Percentiles rank a stretch among this genome's conserved stretches.
These are phyloP conservation scores for Telfairia occidentalis DNA, from an alignment of 331 rosid species.

Conservation along the genomic window DNA sequence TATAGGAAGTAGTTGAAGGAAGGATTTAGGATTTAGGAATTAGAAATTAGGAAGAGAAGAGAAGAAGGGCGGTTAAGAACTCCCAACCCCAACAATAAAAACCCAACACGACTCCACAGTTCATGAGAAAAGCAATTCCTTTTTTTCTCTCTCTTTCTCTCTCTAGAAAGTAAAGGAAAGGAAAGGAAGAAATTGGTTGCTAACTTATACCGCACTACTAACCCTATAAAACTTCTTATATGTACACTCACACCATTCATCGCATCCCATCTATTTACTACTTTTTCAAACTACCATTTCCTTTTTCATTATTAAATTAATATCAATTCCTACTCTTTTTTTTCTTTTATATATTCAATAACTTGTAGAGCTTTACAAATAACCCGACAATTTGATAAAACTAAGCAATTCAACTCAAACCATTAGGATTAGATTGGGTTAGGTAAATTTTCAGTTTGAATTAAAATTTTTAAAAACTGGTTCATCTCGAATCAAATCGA, in stretches of 20 bases:
- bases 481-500: too few relatives aligned
- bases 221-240: neutral
- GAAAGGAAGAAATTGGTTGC: constrained; percentile 17
- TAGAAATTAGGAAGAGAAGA: constrained; percentile 33
- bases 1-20: neutral
- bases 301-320: neutral
- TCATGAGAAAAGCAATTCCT: constrained; percentile 65
- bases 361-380: too few relatives aligned
- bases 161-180: neutral
- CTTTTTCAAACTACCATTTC: neutral
- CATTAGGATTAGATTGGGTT: too few relatives aligned
- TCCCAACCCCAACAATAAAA: constrained; percentile 99
- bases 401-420: too few relatives aligned
- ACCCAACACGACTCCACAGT: constrained; percentile 98
- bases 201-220: constrained; percentile 14
- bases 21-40: neutral
- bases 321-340: neutral
- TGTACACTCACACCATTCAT: neutral
- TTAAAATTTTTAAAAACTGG: too few relatives aligned
- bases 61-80: constrained; percentile 97
- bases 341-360: too few relatives aligned
- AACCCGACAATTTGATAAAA: too few relatives aligned
- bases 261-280: neutral
- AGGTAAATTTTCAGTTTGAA: too few relatives aligned
- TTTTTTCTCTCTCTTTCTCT: constrained; percentile 7